Evolutionary conservation across 768 basidiomycete genomes (phyloP), one percentile per base, ranked within the genome.

Genomic region (Scleroderma bovista): DNA sequence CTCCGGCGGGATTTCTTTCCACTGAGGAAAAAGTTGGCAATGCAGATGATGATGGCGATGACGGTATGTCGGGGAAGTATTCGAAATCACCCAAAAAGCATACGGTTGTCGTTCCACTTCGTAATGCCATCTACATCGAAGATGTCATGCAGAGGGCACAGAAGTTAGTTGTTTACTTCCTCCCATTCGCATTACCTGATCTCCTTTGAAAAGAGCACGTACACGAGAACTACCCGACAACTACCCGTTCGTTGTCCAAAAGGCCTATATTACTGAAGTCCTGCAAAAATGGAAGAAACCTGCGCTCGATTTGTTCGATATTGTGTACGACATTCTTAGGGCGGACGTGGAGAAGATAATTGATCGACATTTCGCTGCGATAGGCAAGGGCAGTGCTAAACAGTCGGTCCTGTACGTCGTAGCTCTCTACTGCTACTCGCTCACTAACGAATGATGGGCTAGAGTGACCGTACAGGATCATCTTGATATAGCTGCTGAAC

Each of bases 211-310:
- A 33, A 89, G 88, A 20, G 78, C 86, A 1, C 74, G 81, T 3
- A 83, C 85, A 1, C 78, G 88, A 2, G 86, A 88, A 56, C 73
- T 88, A 0, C 85, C 85, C 0, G 81, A 78, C 13, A 75, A 76
- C 52, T 84, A 79, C 52, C 85, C 86, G 0, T 87, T 82, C 51
- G 68, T 80, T 0, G 80, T 88, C 0, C 77, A 80, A 43, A 62
- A 71, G 10, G 58, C 63, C 0, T 82, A 76, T 51, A 83, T 88
- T 45, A 47, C 57, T 2, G 49, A 62, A 1, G 60, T 80, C 32
- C 71, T 76, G 3, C 31, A 56, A 13, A 57, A 76, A 44, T 87
- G 86, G 86, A 43, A 49, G 0, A 37, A 36, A 0, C 86, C 84
- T 0, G 68, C 80, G 0, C 57, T 71, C 16, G 24, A 47, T 0